phyloP scores from a whole-genome alignment of 768 basidiomycete genomes.

The Mycena belliarum region DNA sequence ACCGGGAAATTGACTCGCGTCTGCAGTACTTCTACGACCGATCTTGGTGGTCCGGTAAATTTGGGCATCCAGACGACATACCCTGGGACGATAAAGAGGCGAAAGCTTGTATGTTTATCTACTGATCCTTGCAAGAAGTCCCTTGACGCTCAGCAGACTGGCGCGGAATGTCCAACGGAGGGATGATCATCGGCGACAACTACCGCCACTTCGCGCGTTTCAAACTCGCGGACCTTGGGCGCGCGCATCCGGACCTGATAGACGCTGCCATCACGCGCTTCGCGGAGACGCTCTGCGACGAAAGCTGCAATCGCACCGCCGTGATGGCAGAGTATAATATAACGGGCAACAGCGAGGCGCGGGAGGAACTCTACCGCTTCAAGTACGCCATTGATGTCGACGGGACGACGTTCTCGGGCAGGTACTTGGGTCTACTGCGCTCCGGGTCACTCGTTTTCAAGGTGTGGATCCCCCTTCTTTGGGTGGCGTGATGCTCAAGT shows the following conservation, averaged over 20 bases:
- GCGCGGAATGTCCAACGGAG: constrained; percentile 8
- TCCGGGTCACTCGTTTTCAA: constrained; percentile 5
- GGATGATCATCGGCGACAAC: neutral
- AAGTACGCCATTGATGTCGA: constrained; percentile 7
- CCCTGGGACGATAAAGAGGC: constrained; percentile 5
- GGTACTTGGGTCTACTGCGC: neutral
- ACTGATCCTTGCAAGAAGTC: too few relatives aligned
- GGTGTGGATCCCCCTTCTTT: too few relatives aligned
- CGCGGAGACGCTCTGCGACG: neutral
- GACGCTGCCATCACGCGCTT: neutral
- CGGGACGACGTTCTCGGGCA: constrained; percentile 3
- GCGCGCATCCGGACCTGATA: constrained; percentile 1
- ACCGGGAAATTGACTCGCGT: neutral
- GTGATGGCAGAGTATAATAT: constrained; percentile 7
- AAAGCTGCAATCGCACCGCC: neutral
- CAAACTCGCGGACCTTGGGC: neutral
- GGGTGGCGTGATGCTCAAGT: too few relatives aligned
- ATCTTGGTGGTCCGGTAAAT: neutral
- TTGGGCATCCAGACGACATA: neutral
- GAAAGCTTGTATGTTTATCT: too few relatives aligned
- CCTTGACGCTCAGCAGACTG: neutral
- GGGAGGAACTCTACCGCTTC: neutral
- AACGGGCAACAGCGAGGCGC: neutral
- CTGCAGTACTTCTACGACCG: constrained; percentile 2
- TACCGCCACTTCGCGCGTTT: neutral